Evolutionary conservation across 148 eudicot species (phyloP), one percentile per base, ranked within the genome.

Genomic region (Cornus kousa): DNA sequence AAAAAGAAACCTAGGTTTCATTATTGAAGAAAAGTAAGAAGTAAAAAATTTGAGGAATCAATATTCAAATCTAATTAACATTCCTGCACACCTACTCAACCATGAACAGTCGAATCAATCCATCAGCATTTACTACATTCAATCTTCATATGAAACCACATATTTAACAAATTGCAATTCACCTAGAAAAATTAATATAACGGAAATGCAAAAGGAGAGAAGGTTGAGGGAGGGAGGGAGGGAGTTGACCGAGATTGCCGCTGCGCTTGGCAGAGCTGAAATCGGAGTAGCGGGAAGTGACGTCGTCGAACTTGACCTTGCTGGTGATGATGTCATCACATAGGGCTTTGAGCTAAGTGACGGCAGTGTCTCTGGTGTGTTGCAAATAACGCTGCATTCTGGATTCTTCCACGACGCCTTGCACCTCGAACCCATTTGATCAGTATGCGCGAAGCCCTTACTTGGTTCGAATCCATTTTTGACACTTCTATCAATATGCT

Each of bases 381-480:
- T 81, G 72, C 60, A 73, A 75, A 95, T 95, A 28, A 91, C 83
- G 14, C 67, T 83, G 32, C 98, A 97, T 79, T 95, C 96, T 16
- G 97, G 96, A 85, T 95, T 97, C 81, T 93, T 95, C 98, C 98
- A 95, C 0, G 98, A 95, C 46, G 96, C 86, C 85, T 90, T 91
- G 17, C 98, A 83, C 14, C 97, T 91, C 23, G 98, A 95, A 28
- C 94, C 97, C 78, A 97, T 87, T 95, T 95, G 0, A 95, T 91
- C 6, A 95, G 90, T 70, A 95, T 91, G 78, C 93, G 99, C 2
- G 94, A 95, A 19, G 99, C 99, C 91, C 80, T 91, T 19, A 91
- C 97, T 78, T 90, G 84, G 20, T 82, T 86, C 22, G 97, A 86
- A 67, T 91, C 80, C 98, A 94, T 90, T 72, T 68, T 86, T 22